phyloP scores from a whole-genome alignment of 768 basidiomycete species.

The Amanita polypyramis region DNA sequence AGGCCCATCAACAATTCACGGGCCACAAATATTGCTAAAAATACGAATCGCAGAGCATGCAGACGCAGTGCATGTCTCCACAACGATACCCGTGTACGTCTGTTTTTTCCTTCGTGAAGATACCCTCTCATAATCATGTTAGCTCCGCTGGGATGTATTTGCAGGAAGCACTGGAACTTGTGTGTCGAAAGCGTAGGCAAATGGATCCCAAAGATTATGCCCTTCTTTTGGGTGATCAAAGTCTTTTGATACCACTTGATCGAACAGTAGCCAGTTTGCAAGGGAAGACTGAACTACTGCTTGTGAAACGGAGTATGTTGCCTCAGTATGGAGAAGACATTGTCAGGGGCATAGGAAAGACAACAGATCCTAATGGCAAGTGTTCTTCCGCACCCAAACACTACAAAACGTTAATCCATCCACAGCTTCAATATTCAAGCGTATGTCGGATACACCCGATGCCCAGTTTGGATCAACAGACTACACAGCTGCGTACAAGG shows the following conservation, averaged over 20 bases:
- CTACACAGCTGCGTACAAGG: slow-evolving; percentile 81
- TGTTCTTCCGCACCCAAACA: not conserved
- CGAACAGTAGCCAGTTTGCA: slow-evolving; percentile 93
- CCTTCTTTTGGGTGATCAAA: slow-evolving; percentile 56
- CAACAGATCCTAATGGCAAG: slow-evolving; percentile 88
- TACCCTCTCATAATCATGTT: slow-evolving; percentile 1
- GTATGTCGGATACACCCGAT: slow-evolving; percentile 66
- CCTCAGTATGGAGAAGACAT: slow-evolving; percentile 61
- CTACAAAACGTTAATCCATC: not conserved
- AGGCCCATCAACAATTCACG: slow-evolving; percentile 61
- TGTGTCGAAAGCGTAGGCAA: slow-evolving; percentile 62
- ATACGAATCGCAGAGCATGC: slow-evolving; percentile 73
- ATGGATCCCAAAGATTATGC: slow-evolving; percentile 73
- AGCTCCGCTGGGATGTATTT: slow-evolving; percentile 92
- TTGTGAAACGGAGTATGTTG: slow-evolving; percentile 73
- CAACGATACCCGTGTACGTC: slow-evolving; percentile 84
- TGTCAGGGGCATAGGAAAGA: slow-evolving; percentile 51
- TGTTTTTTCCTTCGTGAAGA: not conserved
- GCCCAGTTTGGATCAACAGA: slow-evolving; percentile 57
- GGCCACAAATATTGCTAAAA: slow-evolving; percentile 76
- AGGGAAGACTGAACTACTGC: slow-evolving; percentile 72
- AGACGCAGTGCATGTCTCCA: slow-evolving; percentile 78
- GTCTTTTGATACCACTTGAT: slow-evolving; percentile 82
- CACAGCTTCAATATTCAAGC: slow-evolving; percentile 87
- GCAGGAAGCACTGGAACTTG: slow-evolving; percentile 86